Conservation (phyloP, 345 rosid genomes). For the Kernera saxatilis region DNA sequence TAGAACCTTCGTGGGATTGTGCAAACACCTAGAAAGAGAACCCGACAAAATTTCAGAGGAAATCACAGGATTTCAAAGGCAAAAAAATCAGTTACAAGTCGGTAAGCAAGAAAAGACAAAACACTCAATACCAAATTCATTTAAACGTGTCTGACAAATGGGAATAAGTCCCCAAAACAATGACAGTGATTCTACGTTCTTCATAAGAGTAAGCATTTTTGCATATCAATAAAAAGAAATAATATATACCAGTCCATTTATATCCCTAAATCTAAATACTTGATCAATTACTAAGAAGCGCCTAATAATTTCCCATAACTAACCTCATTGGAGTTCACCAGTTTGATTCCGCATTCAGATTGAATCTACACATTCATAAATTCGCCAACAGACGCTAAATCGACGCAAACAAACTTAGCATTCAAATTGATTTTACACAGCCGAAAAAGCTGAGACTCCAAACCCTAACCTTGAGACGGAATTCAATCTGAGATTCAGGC, state of each 20-base stretch:
- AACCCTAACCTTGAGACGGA: slow-evolving; percentile 11
- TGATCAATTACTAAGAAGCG: neutral
- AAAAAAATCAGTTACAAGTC: neutral
- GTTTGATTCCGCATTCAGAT: neutral
- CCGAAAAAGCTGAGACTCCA: neutral
- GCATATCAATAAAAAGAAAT: no score
- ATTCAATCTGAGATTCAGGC: neutral
- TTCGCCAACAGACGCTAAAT: neutral
- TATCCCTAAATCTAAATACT: neutral
- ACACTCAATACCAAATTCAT: neutral
- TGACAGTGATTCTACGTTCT: neutral
- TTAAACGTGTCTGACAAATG: neutral
- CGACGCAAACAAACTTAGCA: neutral
- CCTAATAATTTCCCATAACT: neutral
- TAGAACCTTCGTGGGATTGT: slow-evolving; percentile 7
- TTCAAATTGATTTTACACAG: neutral
- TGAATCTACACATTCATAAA: neutral
- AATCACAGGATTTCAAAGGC: neutral
- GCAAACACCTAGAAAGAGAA: slow-evolving; percentile 15
- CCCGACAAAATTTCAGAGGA: neutral
- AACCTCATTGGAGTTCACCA: slow-evolving; percentile 12
- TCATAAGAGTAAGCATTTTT: no score
- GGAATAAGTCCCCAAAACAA: neutral
- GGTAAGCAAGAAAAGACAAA: neutral
- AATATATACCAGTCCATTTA: neutral